phyloP scores from a whole-genome alignment of 306 rosid genomes.

The Acacia crassicarpa region DNA sequence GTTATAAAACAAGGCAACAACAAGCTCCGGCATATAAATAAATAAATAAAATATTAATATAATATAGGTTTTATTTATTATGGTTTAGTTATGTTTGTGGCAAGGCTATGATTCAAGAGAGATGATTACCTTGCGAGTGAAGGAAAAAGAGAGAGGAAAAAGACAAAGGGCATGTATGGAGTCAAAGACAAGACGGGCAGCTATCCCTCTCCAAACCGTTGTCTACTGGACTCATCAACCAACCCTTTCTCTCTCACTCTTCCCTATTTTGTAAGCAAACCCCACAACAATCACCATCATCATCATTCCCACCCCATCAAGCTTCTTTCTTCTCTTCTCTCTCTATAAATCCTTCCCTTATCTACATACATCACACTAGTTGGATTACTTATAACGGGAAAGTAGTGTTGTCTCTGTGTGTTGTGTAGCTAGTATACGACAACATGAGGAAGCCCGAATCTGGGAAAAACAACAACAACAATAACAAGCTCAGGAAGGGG shows the following conservation, averaged over 20 bases:
- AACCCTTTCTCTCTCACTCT: conserved; percentile 50
- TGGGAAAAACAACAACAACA: conserved; percentile 17
- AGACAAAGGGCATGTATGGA: conserved; percentile 43
- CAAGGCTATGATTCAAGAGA: conserved; percentile 24
- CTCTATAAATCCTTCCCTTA: conserved; percentile 51
- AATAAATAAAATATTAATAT: background rate
- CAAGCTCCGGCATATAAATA: conserved; percentile 2
- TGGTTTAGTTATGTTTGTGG: background rate
- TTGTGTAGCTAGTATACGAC: background rate
- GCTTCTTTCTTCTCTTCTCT: conserved; percentile 40
- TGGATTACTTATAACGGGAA: conserved; percentile 35
- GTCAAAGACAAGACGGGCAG: conserved; percentile 77
- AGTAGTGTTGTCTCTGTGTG: background rate
- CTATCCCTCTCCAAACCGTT: conserved; percentile 84
- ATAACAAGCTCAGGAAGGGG: conserved; percentile 62
- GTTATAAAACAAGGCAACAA: conserved; percentile 61
- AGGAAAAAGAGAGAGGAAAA: conserved; percentile 33
- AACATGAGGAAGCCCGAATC: conserved; percentile 72
- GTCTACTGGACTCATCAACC: conserved; percentile 89
- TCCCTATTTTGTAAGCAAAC: conserved; percentile 84
- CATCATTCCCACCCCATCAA: conserved; percentile 60
- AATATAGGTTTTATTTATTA: background rate
- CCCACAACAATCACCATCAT: conserved; percentile 70
- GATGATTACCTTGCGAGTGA: conserved; percentile 63
- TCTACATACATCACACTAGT: conserved; percentile 59